phyloP scores from a whole-genome alignment of 2,329 filamentous ascomycete genomes.

The Bipolaris cookei region DNA sequence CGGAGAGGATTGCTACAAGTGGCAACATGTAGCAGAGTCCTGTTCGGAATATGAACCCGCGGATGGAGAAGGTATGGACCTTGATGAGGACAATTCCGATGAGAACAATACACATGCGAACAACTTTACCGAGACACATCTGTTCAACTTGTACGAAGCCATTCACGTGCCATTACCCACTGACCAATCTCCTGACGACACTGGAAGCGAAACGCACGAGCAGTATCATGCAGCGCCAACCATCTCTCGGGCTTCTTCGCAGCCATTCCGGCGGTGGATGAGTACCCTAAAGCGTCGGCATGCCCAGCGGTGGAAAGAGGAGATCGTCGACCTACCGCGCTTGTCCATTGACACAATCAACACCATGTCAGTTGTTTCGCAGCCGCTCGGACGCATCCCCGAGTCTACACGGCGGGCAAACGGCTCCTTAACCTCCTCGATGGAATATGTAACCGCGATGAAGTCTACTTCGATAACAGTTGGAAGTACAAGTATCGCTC shows the following conservation, averaged over 20 bases:
- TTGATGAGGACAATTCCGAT: conserved; percentile 18
- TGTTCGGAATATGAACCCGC: conserved; percentile 17
- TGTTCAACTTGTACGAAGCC: conserved; percentile 42
- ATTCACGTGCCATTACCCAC: conserved; percentile 39
- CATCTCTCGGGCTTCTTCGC: conserved; percentile 14
- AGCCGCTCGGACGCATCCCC: conserved; percentile 13
- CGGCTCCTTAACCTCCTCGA: conserved; percentile 73
- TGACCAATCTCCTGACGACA: conserved; percentile 30
- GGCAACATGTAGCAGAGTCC: conserved; percentile 10
- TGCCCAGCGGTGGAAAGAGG: conserved; percentile 45
- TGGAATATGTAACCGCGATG: conserved; percentile 78
- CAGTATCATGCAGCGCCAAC: conserved; percentile 5
- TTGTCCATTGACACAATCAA: conserved; percentile 44
- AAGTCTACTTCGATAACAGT: conserved; percentile 82
- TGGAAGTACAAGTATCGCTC: conserved; percentile 71
- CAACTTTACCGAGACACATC: conserved; percentile 26
- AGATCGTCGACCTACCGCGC: conserved; percentile 43
- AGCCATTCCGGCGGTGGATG: conserved; percentile 76
- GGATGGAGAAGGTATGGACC: conserved; percentile 19
- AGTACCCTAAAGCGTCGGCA: conserved; percentile 68
- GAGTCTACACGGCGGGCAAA: conserved; percentile 49
- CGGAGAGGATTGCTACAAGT: conserved; percentile 14
- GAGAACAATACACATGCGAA: conserved; percentile 1
- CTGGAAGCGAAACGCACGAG: conserved; percentile 12
- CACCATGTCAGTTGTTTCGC: conserved; percentile 15